Evolutionary conservation across 805 yeast species (phyloP).

Genomic region (Pichia eremophila): DNA sequence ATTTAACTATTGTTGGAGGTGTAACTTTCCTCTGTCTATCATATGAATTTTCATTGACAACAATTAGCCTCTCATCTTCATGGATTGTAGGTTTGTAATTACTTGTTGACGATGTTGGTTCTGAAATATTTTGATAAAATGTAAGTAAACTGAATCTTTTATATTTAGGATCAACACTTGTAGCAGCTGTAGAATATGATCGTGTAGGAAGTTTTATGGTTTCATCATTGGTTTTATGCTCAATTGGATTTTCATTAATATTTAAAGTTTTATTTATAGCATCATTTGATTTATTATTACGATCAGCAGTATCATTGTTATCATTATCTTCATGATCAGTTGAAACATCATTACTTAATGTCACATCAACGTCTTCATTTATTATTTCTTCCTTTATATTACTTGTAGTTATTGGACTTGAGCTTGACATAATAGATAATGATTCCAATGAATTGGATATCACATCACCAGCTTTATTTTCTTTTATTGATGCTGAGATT

Average conservation of each 20-base stretch:
- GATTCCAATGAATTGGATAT: neutral
- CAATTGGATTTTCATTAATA: neutral
- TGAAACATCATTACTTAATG: neutral
- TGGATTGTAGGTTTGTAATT: neutral
- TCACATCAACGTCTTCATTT: neutral
- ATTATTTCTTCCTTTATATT: neutral
- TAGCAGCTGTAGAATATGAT: conserved; percentile 6
- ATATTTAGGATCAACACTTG: conserved; percentile 11
- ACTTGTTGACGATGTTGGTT: conserved; percentile 7
- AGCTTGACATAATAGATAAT: conserved; percentile 1
- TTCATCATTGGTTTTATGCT: neutral
- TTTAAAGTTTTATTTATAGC: neutral
- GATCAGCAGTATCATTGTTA: neutral
- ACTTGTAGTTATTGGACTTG: neutral
- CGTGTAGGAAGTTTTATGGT: neutral
- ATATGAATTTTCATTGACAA: neutral
- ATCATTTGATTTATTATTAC: neutral
- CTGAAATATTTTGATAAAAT: conserved; percentile 18
- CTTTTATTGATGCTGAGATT: conserved; percentile 24
- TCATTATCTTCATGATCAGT: neutral
- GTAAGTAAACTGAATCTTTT: conserved; percentile 27
- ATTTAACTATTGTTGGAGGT: neutral
- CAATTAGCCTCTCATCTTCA: neutral
- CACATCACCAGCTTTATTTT: neutral
- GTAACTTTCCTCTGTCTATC: neutral